Base-by-base conservation (phyloP, 768 basidiomycete genomes). In the Floccularia luteovirens region DNA sequence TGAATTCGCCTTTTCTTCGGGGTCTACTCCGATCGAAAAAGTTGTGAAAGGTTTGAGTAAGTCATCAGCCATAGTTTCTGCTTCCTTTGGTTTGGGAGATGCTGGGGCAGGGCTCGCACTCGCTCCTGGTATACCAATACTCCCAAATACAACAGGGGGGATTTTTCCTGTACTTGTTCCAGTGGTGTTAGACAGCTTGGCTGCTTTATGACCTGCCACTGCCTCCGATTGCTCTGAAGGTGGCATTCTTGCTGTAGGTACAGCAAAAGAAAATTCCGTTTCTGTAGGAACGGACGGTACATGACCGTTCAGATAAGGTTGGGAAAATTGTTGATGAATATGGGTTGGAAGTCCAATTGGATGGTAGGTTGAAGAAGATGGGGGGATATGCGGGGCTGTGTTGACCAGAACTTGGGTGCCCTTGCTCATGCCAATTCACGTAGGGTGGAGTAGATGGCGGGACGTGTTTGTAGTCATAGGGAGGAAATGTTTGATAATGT, bases 121-220 rank as follows among this genome's bases (percentile, higher is more conserved):
- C 13, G 55, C 43, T 0, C 56, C 64, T 17, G 53, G 44, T 17
- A 57, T 42, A 27, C 56, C 58, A 40, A 77, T 74, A 39, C 69
- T 75, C 5, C 77, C 77, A 50, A 79, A 79, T 4, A 74, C 60
- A 28, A 79, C 64, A 37, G 59, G 57, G 46, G 55, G 42, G 6
- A 51, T 46, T 25, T 50, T 49, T 43, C 47, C 36, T 5, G 48
- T 46, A 42, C 23, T 41, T 17, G 28, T 24, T 19, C 14, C n/a
- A 34, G 33, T 22, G n/a, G 24, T 31, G 14, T 30, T 30, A 8
- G 10, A 20, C 13, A 31, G 31, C 0, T 22, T 25, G 28, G 28
- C 32, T 17, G 38, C 57, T 16, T 56, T 55, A 44, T 64, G 64
- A 10, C 59, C 57, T 17, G 62, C 57, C 11, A 64, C 56, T 2